phyloP scores from a whole-genome alignment of 495 filamentous ascomycete genomes.

The Penicillium bialowiezense region DNA sequence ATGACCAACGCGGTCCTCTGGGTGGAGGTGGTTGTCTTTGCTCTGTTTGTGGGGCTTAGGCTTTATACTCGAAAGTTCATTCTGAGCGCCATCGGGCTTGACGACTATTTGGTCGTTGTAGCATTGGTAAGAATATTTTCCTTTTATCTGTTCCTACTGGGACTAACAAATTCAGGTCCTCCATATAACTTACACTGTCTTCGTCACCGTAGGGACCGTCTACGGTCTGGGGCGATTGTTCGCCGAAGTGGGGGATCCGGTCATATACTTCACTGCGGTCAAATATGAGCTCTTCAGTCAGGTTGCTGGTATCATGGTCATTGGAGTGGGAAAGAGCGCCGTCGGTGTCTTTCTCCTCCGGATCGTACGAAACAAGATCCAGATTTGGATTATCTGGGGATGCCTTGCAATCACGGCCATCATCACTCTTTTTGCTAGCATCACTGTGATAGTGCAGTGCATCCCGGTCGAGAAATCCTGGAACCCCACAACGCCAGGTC shows the following conservation, averaged over 20 bases:
- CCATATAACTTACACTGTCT: constrained; percentile 23
- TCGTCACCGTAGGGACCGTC: constrained; percentile 15
- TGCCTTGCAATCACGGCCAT: constrained; percentile 16
- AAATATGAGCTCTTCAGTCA: constrained; percentile 26
- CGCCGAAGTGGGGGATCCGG: constrained; percentile 18
- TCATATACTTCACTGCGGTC: constrained; percentile 17
- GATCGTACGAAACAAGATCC: constrained; percentile 26
- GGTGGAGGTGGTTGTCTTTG: constrained; percentile 17
- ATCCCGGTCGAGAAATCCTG: constrained; percentile 22
- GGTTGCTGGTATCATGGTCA: constrained; percentile 24
- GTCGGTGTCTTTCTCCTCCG: constrained; percentile 26
- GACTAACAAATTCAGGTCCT: constrained; percentile 12
- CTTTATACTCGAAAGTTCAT: constrained; percentile 25
- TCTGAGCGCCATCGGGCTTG: constrained; percentile 21
- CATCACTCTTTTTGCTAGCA: constrained; percentile 22
- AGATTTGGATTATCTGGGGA: constrained; percentile 22
- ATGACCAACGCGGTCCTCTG: constrained; percentile 29
- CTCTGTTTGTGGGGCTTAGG: constrained; percentile 18
- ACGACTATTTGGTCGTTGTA: constrained; percentile 20
- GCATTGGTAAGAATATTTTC: constrained; percentile 13
- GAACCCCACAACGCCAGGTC: constrained; percentile 15
- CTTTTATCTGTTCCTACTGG: neutral
- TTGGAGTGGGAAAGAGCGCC: constrained; percentile 22
- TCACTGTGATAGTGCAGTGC: constrained; percentile 23
- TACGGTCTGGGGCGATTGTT: constrained; percentile 22